Base-by-base conservation (phyloP, 108 stramenopile genomes). In the Conticribra weissflogii region DNA sequence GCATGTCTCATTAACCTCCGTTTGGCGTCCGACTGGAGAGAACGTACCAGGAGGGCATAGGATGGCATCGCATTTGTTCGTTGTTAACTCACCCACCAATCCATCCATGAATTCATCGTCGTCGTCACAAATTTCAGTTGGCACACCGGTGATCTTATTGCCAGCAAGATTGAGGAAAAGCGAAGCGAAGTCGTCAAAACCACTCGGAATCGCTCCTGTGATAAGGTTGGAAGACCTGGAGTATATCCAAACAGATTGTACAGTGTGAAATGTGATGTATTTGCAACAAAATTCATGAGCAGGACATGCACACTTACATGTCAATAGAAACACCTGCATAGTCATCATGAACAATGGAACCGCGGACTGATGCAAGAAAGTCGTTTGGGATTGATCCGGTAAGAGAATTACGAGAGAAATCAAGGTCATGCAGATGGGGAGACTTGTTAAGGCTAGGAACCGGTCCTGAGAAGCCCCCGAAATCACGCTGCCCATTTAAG, bases 31-130 rank as follows among this genome's bases (percentile, higher is more conserved):
- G 32, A 72, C 83, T 18, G 79, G 63, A 53, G 84, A 82, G 66
- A 78, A 92, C 7, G 77, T 84, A 3, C 85, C 87, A 17, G 72
- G 54, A 4, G 87, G 88, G 59, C 94, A 95, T n/a, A 95, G 77
- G 66, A 95, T 87, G 3, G 85, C 91, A 72, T 93, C 87, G 44
- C 94, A 95, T 24, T 72, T 64, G 61, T 81, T 81, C 0, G 59
- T 76, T 50, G 66, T 56, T 27, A 90, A 86, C 28, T 81, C 61
- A 34, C 86, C 90, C 19, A 90, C 79, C 36, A 78, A 60, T 0
- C 85, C 86, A 62, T 88, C 72, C 83, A 85, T 81, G 81, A 89
- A 93, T 28, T 64, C 72, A 55, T 80, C 64, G 34, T 67, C 68
- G 25, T 87, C 88, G 28, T 83, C 77, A 54, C 92, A 93, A 36